Base-by-base conservation (phyloP, 2,329 filamentous ascomycete genomes). In the Neophaeococcomyces aloes region DNA sequence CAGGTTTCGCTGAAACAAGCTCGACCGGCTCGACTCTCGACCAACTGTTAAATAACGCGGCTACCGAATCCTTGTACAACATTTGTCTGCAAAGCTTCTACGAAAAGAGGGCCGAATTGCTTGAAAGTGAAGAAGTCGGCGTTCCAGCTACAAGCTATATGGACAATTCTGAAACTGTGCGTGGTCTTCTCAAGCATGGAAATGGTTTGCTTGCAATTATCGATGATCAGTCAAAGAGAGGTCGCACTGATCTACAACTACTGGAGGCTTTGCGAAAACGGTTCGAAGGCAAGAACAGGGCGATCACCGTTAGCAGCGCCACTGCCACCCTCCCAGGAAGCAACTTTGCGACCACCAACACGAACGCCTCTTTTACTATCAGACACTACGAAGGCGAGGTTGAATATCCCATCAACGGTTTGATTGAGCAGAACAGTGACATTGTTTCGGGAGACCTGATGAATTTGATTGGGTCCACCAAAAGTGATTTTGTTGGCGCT, bases 321-420 rank as follows among this genome's bases (percentile, higher is more conserved):
- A 88, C 79, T 1, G 76, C 84, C 21, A 79, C 81, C 50, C 71
- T 93, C 19, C 86, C 86, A 4, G 87, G 88, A 40, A 91, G 84
- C 67, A 94, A 94, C 61, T 94, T 94, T 63, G 70, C 81, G 38
- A 89, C 88, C 0, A 81, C 86, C 49, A 93, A 93, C 63, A 74
- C 77, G 0, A 73, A 83, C 0, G 82, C 86, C 4, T 76, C 76
- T 7, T 98, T 98, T 65, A 88, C 87, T 0, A 80, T 98, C 45
- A 87, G 84, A 63, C 91, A 98, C 63, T 98, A 93, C 63, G 89
- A 89, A 30, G 91, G 91, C 39, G 91, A 96, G 60, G 86, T 98
- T 4, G 91, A 98, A 48, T 98, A 98, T 59, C 81, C 86, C 2
- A 76, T 93, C 48, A 81, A 82, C 55, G 86, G 86, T 4, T 69